Evolutionary conservation across 2,329 filamentous ascomycete genomes (phyloP), one percentile per base, ranked within the genome.

Genomic region (Trichophyton verrucosum): DNA sequence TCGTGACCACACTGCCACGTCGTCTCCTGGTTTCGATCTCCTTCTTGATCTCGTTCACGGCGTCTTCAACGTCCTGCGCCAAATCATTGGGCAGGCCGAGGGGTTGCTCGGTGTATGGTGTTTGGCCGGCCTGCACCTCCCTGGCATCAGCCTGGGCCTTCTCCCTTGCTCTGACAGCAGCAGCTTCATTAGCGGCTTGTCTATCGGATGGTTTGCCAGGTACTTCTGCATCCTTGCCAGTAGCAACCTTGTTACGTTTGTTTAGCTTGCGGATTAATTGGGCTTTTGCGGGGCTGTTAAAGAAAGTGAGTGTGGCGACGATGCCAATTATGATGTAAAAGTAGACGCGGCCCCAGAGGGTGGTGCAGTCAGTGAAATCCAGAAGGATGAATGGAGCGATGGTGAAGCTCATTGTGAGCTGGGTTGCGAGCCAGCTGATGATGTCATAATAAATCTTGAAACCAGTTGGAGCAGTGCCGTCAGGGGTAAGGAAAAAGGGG

Each of bases 401-500:
- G 59, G 84, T 83, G 73, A 95, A 99, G 55, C 86, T 86, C 73
- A 97, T 91, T 1, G 84, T 83, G n/a, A 86, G 71, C 72, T 96
- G 91, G 0, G 91, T 96, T 11, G 83, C 79, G 27, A 95, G 59
- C 74, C 83, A 89, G 61, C 87, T 89, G 63, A 84, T 78, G 57
- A 89, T 69, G 69, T 99, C 94, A 75, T 99, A 99, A 76, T 90
- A 92, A 63, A 80, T 83, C 74, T 99, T 99, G 68, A 79, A 79
- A 0, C 84, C 77, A 0, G 85, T 85, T 1, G 88, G 84, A 59
- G 81, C 81, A 64, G 80, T 84, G 40, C 88, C 88, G 64, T 88
- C 82, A 1, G 90, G 82, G 59, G 91, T 85, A 56, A 97, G 78
- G 80, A 99, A 96, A 76, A 99, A 92, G 22, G 94, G 94, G 1